phyloP scores from a whole-genome alignment of 2,329 filamentous ascomycete genomes.

The Pseudogymnoascus sp. region DNA sequence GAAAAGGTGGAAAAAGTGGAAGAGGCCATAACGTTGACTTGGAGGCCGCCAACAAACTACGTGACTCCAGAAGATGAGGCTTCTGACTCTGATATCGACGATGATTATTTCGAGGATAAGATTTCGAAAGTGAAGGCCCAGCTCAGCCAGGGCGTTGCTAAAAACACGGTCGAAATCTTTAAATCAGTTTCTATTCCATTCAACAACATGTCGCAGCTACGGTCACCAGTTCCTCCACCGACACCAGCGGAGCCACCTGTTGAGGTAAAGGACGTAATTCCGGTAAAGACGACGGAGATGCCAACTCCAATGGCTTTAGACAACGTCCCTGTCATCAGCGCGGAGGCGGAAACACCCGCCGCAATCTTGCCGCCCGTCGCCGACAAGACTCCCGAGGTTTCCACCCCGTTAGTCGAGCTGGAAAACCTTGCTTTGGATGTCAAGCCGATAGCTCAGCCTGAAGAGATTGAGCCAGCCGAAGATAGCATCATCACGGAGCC shows the following conservation, averaged over 20 bases:
- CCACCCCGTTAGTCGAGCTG: neutral
- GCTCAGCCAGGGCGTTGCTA: conserved; percentile 11
- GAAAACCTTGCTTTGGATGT: neutral
- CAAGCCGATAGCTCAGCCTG: neutral
- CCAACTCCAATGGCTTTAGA: neutral
- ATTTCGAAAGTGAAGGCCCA: conserved; percentile 21
- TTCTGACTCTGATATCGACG: conserved; percentile 26
- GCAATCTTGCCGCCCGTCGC: neutral
- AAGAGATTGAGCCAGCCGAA: neutral
- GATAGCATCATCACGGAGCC: conserved; percentile 8
- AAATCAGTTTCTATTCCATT: conserved; percentile 4
- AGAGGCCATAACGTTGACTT: neutral
- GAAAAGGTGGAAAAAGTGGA: neutral
- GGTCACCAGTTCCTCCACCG: conserved; percentile 1
- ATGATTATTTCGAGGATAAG: conserved; percentile 27
- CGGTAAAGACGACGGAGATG: neutral
- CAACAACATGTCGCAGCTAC: neutral
- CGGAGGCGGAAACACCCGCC: neutral
- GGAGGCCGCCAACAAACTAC: conserved; percentile 1
- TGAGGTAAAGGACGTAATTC: neutral
- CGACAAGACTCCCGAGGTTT: neutral
- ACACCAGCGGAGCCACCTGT: neutral
- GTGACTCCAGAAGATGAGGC: conserved; percentile 14
- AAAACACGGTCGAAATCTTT: neutral
- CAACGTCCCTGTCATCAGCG: neutral